Percentiles rank a stretch among this genome's conserved stretches.
Conservation (phyloP, 164 flowering plant genomes). For the Akebia trifoliata region DNA sequence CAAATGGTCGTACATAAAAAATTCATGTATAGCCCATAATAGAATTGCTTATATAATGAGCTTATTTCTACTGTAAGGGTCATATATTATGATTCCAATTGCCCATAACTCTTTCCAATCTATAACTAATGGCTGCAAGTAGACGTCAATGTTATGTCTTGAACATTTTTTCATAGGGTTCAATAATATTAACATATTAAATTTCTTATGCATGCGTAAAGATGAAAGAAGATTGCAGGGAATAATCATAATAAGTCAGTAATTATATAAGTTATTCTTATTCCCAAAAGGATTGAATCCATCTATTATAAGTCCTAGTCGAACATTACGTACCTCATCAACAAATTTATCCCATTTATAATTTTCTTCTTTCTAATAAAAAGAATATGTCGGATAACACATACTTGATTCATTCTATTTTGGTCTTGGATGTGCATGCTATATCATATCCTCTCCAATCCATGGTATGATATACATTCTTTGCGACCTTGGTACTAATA, state of each 20-base stretch:
- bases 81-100: neutral
- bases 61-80: neutral
- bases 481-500: too few species aligned
- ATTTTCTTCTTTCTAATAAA: too few species aligned
- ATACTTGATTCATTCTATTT: too few species aligned
- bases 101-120: neutral
- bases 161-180: neutral
- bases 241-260: neutral
- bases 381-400: too few species aligned
- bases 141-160: neutral
- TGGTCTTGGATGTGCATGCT: too few species aligned
- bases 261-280: too few species aligned
- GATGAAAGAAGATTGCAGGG: neutral
- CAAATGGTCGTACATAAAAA: neutral
- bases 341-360: too few species aligned
- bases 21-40: slow-evolving; percentile 1
- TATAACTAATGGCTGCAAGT: neutral
- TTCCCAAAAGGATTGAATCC: too few species aligned
- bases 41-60: neutral
- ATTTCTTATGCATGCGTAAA: neutral
- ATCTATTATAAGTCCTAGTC: too few species aligned
- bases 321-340: too few species aligned
- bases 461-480: too few species aligned
- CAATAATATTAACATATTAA: neutral
- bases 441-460: too few species aligned